Evolutionary conservation across 805 yeast genomes (phyloP), one percentile per base, ranked within the genome.

Genomic region (Wickerhamiella galacta): DNA sequence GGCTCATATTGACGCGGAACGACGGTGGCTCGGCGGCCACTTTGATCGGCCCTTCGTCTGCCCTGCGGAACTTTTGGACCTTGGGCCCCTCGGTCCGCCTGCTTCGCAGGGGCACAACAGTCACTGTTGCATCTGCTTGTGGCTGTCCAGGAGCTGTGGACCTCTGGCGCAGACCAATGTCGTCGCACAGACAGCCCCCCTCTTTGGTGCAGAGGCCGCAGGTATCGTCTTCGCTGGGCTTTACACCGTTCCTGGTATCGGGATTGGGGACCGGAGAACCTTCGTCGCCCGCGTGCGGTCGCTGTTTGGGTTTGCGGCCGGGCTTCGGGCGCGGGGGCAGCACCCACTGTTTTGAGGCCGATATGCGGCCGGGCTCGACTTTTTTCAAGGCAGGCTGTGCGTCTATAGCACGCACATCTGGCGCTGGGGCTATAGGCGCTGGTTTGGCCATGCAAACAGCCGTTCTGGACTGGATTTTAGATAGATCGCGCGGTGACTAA

Each of bases 311-410:
- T 94, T 72, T 72, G 20, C 67, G 44, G 12, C 66, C 65, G 10
- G 65, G 65, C 50, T 78, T 75, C 18, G 92, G 90, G 44, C 90
- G 62, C n/a, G 90, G 92, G 2, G 92, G 93, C 21, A 78, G 58
- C 6, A 77, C 83, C 93, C 90, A 81, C 46, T 72, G 72, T 44
- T 75, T 75, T 29, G 85, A 75, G 1, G 85, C 75, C 7, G 46
- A 46, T 7, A 57, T 46, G 29, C 41, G 30, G 11, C n/a, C n/a
- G n/a, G n/a, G n/a, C n/a, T n/a, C n/a, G n/a, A n/a, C n/a, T n/a
- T n/a, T n/a, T n/a, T n/a, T n/a, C n/a, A n/a, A n/a, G n/a, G n/a
- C n/a, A n/a, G n/a, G n/a, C n/a, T n/a, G n/a, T n/a, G n/a, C n/a
- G n/a, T n/a, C n/a, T n/a, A n/a, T n/a, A n/a, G n/a, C n/a, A n/a